Evolutionary conservation across 768 basidiomycete genomes (phyloP), one percentile per base, ranked within the genome.

Genomic region (Mrakia frigida): DNA sequence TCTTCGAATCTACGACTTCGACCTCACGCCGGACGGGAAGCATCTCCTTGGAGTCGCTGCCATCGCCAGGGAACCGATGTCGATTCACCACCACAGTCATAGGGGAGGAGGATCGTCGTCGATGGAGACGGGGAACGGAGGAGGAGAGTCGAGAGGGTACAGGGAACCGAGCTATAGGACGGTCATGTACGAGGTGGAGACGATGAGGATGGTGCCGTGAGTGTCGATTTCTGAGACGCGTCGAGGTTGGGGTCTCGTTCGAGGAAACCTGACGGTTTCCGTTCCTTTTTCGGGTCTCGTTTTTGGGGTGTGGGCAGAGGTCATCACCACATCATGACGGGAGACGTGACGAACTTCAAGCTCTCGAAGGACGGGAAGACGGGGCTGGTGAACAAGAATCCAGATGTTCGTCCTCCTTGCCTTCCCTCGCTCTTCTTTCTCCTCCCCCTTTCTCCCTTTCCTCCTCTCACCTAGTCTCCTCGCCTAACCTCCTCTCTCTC

Each of bases 311-410:
- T n/a, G n/a, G n/a, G 74, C 71, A 80, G 81, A 1, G n/a, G n/a
- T 46, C 37, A 65, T 50, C 37, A 59, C 43, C 39, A 25, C 52
- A 69, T 67, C 4, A 77, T 81, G 63, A 53, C 68, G 33, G 91
- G 91, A 37, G 94, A 95, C 82, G 85, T 94, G 61, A 94, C 93
- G 39, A 94, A 92, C 82, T 89, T 97, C 80, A 91, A 90, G 82
- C 86, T 95, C 50, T 93, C 94, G 23, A 86, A 87, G 73, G 91
- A 98, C 84, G 96, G 93, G 43, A 90, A 89, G 78, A 92, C 89
- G 81, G 92, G 92, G 3, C 86, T 98, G 73, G 88, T 98, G 78
- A 96, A 91, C 81, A 91, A 92, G 81, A 88, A 92, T 53, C 93
- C 93, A 9, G 90, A 94, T 84, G 93, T 93, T 82, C 87, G 89